A percentile compares a stretch with the other conserved stretches of the same genome.
Evolutionary conservation across 1,284 basidiomycete species (phyloP).

Genomic region (Ustilago cynodontis): DNA sequence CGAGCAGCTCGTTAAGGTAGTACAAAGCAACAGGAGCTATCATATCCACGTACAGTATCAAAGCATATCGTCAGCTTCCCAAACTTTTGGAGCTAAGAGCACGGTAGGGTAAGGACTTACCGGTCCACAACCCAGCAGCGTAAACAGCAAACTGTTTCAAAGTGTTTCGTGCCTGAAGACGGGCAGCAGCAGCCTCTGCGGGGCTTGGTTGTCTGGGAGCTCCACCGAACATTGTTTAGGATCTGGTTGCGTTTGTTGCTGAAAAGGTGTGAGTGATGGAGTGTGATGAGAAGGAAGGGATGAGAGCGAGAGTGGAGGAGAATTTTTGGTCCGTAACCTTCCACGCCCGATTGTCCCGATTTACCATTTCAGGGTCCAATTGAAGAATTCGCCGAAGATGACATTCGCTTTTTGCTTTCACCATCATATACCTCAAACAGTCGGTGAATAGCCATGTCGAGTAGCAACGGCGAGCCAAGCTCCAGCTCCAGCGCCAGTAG

Average conservation of each 20-base stretch:
- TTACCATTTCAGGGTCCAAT: conserved; percentile 22
- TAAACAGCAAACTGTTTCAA: conserved; percentile 33
- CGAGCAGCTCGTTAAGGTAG: conserved; percentile 51
- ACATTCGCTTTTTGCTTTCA: not conserved
- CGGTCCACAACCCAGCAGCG: conserved; percentile 44
- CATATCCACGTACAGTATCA: not conserved
- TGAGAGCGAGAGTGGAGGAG: not conserved
- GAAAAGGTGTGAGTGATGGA: not conserved
- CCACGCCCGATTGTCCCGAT: not conserved
- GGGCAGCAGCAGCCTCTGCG: conserved; percentile 36
- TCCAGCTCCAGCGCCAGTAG: not conserved
- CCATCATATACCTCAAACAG: not conserved
- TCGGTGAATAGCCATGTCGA: conserved; percentile 14
- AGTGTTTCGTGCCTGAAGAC: conserved; percentile 34
- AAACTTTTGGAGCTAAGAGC: too few relatives aligned
- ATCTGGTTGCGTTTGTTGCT: not conserved
- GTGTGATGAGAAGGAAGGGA: not conserved
- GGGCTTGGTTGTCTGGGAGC: conserved; percentile 38
- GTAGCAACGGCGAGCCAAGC: conserved; percentile 23
- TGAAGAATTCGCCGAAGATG: conserved; percentile 17
- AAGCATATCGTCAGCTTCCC: not conserved
- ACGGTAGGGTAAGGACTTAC: conserved; percentile 29
- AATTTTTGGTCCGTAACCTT: conserved; percentile 5
- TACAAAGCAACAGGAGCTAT: conserved; percentile 48
- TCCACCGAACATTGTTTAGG: conserved; percentile 46